Evolutionary conservation across 106 monocot species (phyloP), one percentile per base, ranked within the genome.

Genomic region (Allium cepa): DNA sequence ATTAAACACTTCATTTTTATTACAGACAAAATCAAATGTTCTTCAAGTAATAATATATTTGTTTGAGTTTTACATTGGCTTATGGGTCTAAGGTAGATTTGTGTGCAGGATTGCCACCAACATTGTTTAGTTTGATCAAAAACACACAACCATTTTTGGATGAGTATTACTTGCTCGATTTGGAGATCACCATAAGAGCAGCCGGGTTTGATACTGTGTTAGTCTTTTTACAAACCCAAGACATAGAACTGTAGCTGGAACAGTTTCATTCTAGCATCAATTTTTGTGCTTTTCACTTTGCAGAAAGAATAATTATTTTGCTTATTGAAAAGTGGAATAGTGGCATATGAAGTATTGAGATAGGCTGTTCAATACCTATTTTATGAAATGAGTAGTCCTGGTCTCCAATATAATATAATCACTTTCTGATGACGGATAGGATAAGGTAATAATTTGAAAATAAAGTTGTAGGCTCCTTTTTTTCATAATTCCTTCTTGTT

Each of bases 21-120:
- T 82, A 47, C 82, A 92, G 92, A 87, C 92, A 60, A 92, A 85
- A 55, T 87, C 87, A 8, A 92, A 92, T 60, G 84, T 88, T 8
- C 71, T 92, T 67, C 92, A 92, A 83, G 90, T 86, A 50, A 69
- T 7, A 36, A 45, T 46, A 4, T 26, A 22, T 14, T 64, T 9
- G 22, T 1, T 22, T 22, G 22, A 22, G 22, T 22, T 22, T 22
- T 22, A 22, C 22, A 22, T 22, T 22, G 1, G 22, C 22, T 22
- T 22, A 22, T 22, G 22, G 22, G 22, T 22, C 22, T 22, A 22
- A 22, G 22, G 0, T 22, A 22, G 1, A 22, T 22, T 12, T 66
- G 17, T 26, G 18, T 66, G 48, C 56, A 90, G 92, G 84, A 71
- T 62, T 92, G 53, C 77, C 92, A 4, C 88, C 88, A 7, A 82